Conservation (phyloP, 176 grass and related monocot species). For the Ananas comosus region DNA sequence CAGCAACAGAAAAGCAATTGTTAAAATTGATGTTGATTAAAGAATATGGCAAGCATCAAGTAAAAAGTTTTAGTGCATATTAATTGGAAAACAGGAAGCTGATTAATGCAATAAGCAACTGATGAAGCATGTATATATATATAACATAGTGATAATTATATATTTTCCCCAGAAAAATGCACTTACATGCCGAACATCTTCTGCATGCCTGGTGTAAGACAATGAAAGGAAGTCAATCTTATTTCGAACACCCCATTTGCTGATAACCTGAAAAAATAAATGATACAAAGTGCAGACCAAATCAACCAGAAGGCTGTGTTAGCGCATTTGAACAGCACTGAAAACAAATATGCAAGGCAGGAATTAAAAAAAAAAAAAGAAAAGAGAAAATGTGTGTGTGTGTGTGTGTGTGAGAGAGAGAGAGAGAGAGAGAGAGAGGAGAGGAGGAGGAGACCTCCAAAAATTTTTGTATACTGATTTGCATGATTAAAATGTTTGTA, state of each 20-base stretch:
- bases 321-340: neutral
- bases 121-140: no score
- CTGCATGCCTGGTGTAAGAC: conserved; percentile 89
- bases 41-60: neutral
- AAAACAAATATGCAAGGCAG: no score
- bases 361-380: no score
- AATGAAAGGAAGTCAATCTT: conserved; percentile 98
- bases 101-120: no score
- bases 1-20: conserved; percentile 1
- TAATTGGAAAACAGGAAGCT: no score
- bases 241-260: conserved; percentile 83
- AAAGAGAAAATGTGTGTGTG: no score
- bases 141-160: no score
- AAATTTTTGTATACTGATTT: neutral
- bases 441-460: neutral
- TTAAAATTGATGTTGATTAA: neutral
- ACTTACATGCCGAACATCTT: conserved; percentile 85
- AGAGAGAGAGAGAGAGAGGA: neutral
- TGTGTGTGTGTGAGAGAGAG: no score
- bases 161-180: neutral
- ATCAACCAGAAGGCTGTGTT: neutral
- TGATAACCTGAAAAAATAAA: conserved; percentile 62
- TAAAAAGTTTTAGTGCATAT: neutral
- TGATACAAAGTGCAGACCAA: neutral
- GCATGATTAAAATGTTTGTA: neutral